Evolutionary conservation across 192 early-diverging fungal genomes (phyloP).

Genomic region (Backusella westeae): DNA sequence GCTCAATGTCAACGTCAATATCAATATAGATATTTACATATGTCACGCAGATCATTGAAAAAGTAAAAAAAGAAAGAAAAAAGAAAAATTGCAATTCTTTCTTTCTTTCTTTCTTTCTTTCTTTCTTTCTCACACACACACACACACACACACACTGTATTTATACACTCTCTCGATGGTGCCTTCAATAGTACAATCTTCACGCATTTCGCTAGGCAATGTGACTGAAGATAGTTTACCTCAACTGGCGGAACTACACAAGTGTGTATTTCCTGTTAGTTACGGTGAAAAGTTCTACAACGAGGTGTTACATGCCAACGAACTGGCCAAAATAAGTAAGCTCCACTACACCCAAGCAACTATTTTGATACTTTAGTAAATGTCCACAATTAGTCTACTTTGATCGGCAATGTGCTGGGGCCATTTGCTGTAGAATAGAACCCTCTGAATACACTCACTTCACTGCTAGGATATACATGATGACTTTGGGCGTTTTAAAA

Average conservation of each 20-base stretch:
- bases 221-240: conserved; percentile 59
- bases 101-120: not conserved
- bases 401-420: conserved; percentile 70
- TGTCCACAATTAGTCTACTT: conserved; percentile 21
- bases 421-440: conserved; percentile 68
- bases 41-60: not conserved
- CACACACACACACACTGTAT: not conserved
- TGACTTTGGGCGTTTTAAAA: conserved; percentile 88
- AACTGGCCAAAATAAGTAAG: conserved; percentile 48
- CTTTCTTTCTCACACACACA: not conserved
- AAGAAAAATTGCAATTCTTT: too few species aligned
- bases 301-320: conserved; percentile 61
- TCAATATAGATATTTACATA: not conserved
- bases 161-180: not conserved
- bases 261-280: conserved; percentile 77
- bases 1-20: too few species aligned
- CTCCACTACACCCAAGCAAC: not conserved
- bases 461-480: conserved; percentile 71
- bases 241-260: conserved; percentile 69
- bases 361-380: not conserved
- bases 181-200: not conserved
- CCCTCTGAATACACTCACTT: conserved; percentile 18
- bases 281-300: conserved; percentile 83
- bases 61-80: not conserved
- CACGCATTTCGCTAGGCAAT: conserved; percentile 40